A percentile compares a stretch with the other conserved stretches of the same genome.
Evolutionary conservation across 2,329 filamentous ascomycete species (phyloP).

Genomic region (Blumeria hordei): DNA sequence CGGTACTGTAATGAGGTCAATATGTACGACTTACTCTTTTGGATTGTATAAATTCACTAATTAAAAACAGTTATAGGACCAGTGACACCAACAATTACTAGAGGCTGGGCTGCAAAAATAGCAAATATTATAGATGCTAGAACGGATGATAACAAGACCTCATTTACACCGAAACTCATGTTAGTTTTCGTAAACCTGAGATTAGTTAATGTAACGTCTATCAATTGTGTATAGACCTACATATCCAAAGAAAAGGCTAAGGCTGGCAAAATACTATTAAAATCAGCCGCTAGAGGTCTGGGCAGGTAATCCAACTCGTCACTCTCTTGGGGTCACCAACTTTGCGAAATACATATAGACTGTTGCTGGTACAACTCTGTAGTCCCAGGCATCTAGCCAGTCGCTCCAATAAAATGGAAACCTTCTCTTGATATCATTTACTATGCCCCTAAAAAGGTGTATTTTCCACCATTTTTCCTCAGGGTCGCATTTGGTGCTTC

Average conservation of each 20-base stretch:
- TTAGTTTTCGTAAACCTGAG: conserved; percentile 50
- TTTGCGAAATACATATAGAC: conserved; percentile 93
- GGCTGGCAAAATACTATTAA: conserved; percentile 52
- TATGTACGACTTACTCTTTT: no score
- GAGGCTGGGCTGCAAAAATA: conserved; percentile 54
- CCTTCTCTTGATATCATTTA: conserved; percentile 50
- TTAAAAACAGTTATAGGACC: conserved; percentile 86
- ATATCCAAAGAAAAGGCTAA: conserved; percentile 80
- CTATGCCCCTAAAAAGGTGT: conserved; percentile 52
- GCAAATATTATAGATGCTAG: conserved; percentile 63
- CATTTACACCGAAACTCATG: conserved; percentile 71
- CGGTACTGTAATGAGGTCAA: conserved; percentile 35
- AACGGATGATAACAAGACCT: conserved; percentile 69
- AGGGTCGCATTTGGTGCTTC: no score
- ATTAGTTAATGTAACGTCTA: neutral
- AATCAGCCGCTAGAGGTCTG: neutral
- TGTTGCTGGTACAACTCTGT: conserved; percentile 66
- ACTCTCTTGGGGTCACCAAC: conserved; percentile 22
- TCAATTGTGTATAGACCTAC: conserved; percentile 15
- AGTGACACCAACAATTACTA: conserved; percentile 80
- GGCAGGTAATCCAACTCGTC: neutral
- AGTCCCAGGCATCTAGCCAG: conserved; percentile 74
- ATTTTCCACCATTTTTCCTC: conserved; percentile 35
- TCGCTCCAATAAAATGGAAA: conserved; percentile 61
- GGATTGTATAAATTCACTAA: conserved; percentile 27